Conservation (phyloP, 2,329 filamentous ascomycete species). For the Arthrobotrys sphaeroides region DNA sequence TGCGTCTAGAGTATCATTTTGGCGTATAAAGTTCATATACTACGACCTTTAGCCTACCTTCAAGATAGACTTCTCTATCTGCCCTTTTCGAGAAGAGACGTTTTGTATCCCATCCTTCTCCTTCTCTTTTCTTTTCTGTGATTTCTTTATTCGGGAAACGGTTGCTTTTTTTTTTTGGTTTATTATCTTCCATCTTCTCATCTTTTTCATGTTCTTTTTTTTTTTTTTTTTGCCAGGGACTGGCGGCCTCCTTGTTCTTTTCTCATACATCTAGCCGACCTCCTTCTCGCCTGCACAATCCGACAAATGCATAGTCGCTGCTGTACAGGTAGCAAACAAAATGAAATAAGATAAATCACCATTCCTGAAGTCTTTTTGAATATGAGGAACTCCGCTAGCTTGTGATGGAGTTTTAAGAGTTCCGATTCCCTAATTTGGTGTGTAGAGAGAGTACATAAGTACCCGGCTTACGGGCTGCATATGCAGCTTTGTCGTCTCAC, state of each 20-base stretch:
- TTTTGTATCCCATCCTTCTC: neutral
- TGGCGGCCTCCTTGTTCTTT: neutral
- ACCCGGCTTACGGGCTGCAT: neutral
- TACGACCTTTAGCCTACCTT: neutral
- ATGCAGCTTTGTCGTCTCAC: slow-evolving; percentile 5
- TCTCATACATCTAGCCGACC: neutral
- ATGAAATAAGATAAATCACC: neutral
- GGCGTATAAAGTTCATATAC: neutral
- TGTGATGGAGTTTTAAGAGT: neutral
- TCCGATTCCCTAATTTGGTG: neutral
- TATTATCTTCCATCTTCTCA: neutral
- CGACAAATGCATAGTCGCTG: too few relatives aligned
- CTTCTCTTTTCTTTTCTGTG: neutral
- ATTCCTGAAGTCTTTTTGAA: neutral
- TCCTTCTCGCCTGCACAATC: too few relatives aligned
- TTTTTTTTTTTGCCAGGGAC: neutral
- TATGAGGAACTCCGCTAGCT: neutral
- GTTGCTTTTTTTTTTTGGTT: neutral
- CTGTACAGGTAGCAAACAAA: too few relatives aligned
- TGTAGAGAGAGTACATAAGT: neutral
- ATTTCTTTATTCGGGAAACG: neutral
- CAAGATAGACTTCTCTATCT: neutral
- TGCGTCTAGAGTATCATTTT: neutral
- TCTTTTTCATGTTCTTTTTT: neutral
- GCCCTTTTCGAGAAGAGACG: neutral